Percentiles rank a stretch among this genome's conserved stretches.
These are phyloP conservation scores for Komagataella kurtzmanii DNA, from an alignment of 805 yeast genomes.

Conservation along the genomic window DNA sequence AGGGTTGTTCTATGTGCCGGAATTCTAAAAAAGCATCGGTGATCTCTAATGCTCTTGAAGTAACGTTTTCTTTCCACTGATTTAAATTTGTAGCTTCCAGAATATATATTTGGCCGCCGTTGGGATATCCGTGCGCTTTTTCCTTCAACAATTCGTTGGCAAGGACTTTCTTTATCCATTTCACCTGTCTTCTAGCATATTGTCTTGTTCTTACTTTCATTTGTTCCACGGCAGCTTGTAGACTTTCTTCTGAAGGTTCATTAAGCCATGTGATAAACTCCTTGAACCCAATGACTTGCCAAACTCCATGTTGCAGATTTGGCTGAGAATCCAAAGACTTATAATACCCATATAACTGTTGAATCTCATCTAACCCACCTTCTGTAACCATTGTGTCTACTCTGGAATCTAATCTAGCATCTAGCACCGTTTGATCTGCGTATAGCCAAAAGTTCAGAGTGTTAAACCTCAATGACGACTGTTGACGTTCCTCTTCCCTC, in stretches of 20 bases:
- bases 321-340: slow-evolving; percentile 21
- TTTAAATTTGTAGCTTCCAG: slow-evolving; percentile 66
- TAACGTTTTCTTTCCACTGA: slow-evolving; percentile 47
- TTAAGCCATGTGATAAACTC: slow-evolving; percentile 55
- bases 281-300: slow-evolving; percentile 93
- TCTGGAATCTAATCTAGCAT: slow-evolving; percentile 53
- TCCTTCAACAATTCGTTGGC: slow-evolving; percentile 45
- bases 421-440: slow-evolving; percentile 44
- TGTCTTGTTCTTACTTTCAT: slow-evolving; percentile 81
- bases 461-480: slow-evolving; percentile 39
- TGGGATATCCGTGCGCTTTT: slow-evolving; percentile 25
- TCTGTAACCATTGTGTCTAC: slow-evolving; percentile 71
- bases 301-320: slow-evolving; percentile 60
- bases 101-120: slow-evolving; percentile 54
- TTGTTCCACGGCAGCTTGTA: slow-evolving; percentile 38
- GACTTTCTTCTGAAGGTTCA: slow-evolving; percentile 2
- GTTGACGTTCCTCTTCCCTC: slow-evolving; percentile 22
- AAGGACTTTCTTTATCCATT: slow-evolving; percentile 74
- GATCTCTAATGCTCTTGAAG: slow-evolving; percentile 38
- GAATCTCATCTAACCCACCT: slow-evolving; percentile 64
- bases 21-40: slow-evolving; percentile 17
- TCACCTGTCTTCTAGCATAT: slow-evolving; percentile 79
- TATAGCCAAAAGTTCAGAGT: slow-evolving; percentile 76
- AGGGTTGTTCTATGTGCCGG: slow-evolving; percentile 1
- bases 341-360: slow-evolving; percentile 38